Evolutionary conservation across 164 flowering plant genomes (phyloP).

Genomic region (Vitis cinerea): DNA sequence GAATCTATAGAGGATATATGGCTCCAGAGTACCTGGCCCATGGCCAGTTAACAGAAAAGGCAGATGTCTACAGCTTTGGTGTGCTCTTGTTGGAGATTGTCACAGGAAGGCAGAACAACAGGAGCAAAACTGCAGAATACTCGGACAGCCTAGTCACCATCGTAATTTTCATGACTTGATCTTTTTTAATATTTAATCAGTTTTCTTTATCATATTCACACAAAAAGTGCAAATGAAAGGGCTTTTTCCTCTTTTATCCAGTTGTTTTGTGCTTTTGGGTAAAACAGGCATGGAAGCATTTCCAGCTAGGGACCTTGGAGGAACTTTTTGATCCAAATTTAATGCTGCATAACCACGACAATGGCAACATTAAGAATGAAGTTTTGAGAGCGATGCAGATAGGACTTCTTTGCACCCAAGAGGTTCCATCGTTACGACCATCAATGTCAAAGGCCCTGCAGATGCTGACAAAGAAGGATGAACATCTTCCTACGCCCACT

Average conservation of each 20-base stretch:
- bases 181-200: not conserved
- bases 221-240: not conserved
- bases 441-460: conserved; percentile 65
- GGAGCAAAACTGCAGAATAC: conserved; percentile 52
- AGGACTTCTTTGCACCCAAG: conserved; percentile 89
- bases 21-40: conserved; percentile 77
- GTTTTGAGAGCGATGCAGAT: conserved; percentile 60
- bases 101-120: conserved; percentile 54
- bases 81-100: conserved; percentile 58
- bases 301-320: conserved; percentile 43
- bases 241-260: not conserved
- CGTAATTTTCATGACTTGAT: conserved; percentile 36
- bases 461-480: conserved; percentile 59
- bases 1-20: conserved; percentile 60
- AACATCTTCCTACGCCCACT: conserved; percentile 56
- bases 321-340: conserved; percentile 60
- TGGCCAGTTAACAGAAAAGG: conserved; percentile 70
- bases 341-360: conserved; percentile 31
- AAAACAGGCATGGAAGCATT: conserved; percentile 67
- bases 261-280: not conserved
- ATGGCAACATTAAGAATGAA: conserved; percentile 36
- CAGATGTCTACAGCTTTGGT: conserved; percentile 68
- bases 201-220: not conserved
- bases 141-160: conserved; percentile 63
- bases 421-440: conserved; percentile 59